Percentiles rank a stretch among this genome's conserved stretches.
Evolutionary conservation across 257 asterid genomes (phyloP).

Genomic region (Nicotiana attenuata): DNA sequence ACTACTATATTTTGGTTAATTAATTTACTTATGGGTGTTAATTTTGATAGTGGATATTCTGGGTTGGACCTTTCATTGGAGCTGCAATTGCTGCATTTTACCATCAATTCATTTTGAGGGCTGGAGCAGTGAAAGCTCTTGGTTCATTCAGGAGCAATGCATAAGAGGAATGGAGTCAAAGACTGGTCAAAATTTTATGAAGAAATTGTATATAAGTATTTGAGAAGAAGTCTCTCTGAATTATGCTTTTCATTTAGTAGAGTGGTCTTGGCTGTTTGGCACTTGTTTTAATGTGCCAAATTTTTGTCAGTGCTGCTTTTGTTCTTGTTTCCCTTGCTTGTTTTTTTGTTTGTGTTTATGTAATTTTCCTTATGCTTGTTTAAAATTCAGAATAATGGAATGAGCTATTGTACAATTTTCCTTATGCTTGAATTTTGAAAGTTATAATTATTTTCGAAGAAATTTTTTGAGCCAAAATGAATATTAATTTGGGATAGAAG

Average conservation of each 20-base stretch:
- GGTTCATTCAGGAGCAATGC: conserved; percentile 72
- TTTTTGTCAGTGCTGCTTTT: neutral
- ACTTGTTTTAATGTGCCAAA: neutral
- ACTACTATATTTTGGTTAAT: neutral
- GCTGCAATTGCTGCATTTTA: conserved; percentile 79
- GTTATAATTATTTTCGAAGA: no score
- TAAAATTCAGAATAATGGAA: neutral
- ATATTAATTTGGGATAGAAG: no score
- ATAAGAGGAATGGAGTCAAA: no score
- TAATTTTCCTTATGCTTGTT: neutral
- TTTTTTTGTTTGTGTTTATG: neutral
- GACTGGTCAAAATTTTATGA: no score
- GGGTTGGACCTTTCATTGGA: conserved; percentile 86
- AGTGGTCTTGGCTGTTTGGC: neutral
- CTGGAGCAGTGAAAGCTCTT: conserved; percentile 66
- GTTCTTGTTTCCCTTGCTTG: neutral
- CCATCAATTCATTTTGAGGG: conserved; percentile 62
- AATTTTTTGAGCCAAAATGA: no score
- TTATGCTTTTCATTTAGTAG: neutral
- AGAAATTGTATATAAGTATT: neutral
- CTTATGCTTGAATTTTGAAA: no score
- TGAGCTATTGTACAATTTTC: no score
- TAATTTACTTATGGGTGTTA: neutral
- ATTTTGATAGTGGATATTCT: conserved; percentile 62
- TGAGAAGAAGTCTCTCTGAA: neutral